Evolutionary conservation across 768 basidiomycete species (phyloP), one percentile per base, ranked within the genome.

Genomic region (Xerocomus spinulosus): DNA sequence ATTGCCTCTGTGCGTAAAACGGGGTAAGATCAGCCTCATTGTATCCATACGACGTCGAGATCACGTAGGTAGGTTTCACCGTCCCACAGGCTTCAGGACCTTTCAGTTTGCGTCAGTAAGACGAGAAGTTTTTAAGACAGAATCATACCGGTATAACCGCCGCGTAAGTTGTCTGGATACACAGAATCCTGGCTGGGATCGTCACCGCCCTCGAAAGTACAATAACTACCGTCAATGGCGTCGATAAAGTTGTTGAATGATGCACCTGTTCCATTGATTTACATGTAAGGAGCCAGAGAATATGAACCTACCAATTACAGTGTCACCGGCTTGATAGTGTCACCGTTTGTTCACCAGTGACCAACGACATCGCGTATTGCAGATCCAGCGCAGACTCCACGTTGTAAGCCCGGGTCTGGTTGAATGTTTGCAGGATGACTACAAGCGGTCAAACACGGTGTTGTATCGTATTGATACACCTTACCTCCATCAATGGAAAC

Each of bases 21-120:
- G 63, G 63, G 1, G 62, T 63, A 32, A 68, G 54, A 17, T 69
- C 66, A 13, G 55, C 65, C 44, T 77, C 75, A 34, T 70, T 61
- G 42, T 67, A 67, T 5, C 53, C 51, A 51, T 77, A 76, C 2
- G 75, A 76, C 2, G 72, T 71, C 8, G 72, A 74, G 46, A 76
- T 67, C 26, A 77, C 73, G n/a, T 68, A 50, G 3, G 74, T 56
- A 3, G 72, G 71, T 13, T 58, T 54, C 8, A 68, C 57, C 14
- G 63, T 68, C 7, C 75, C 76, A 49, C 75, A 76, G 33, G 34
- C 52, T 32, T 57, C 38, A 3, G 50, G 26, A 25, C 63, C 63
- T 66, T 43, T 34, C 9, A 0, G 12, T 42, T 21, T 17, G 34
- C 50, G 12, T 38, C n/a, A n/a, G 14, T 32, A 15, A 3, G 17